Base-by-base conservation (phyloP, 495 filamentous ascomycete genomes). In the Cairneyella variabilis region DNA sequence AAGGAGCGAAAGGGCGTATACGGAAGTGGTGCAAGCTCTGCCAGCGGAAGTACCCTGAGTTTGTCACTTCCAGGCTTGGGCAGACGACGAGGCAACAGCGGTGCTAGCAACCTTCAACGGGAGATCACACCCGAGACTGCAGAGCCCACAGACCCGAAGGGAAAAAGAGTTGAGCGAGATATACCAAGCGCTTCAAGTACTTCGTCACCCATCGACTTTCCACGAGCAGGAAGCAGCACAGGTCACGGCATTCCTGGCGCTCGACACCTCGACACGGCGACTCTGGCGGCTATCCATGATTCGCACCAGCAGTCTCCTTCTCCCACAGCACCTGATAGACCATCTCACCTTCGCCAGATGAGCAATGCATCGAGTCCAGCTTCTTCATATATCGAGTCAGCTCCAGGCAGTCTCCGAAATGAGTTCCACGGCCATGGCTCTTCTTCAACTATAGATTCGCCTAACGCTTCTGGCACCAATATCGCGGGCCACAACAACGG, bases 331-430 rank as follows among this genome's bases (percentile, higher is more conserved):
- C 66, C 77, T 37, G 56, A 71, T 51, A 63, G 75, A 38, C 77
- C 83, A 21, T 88, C 85, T 12, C 86, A 90, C 61, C 73, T 92
- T 3, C 78, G 89, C 5, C 84, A 90, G 48, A 83, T 91, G 65
- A 91, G 88, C 43, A 92, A 84, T 58, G 85, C 88, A 3, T 93
- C 90, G 2, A 93, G 89, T 0, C 79, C 87, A 3, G 78, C 84
- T 12, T 95, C 90, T 2, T 91, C 88, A 0, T 70, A 86, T 9
- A 71, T 81, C 18, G 88, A 90, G 44, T 86, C 80, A 14, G 70
- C 73, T 14, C 71, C 77, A 2, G 85, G 78, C 2, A 64, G 83
- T 64, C 56, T 83, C 62, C 61, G 69, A 38, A 49, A 68, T 59
- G 66, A 64, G 49, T 27, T 50, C 41, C 64, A 51, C 5, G 14